These are phyloP conservation scores for Fomes fomentarius DNA, from an alignment of 1,284 basidiomycete genomes.

Conservation along the genomic window DNA sequence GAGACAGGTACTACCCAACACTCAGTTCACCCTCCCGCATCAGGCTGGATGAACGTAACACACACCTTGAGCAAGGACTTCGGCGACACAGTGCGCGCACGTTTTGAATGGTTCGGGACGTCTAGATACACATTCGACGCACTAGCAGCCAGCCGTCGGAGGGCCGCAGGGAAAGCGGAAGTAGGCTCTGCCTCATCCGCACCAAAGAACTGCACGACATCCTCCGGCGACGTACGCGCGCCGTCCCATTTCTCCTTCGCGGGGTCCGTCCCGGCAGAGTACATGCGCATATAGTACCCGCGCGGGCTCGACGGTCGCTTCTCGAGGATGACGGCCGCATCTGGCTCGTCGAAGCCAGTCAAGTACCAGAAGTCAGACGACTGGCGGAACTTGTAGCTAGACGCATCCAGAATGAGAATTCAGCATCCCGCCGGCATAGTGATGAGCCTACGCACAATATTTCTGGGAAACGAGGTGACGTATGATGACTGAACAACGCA, in stretches of 20 bases:
- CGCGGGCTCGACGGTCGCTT: slow-evolving; percentile 64
- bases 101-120: slow-evolving; percentile 26
- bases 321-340: slow-evolving; percentile 87
- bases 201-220: slow-evolving; percentile 66
- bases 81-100: slow-evolving; percentile 24
- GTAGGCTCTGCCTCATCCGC: slow-evolving; percentile 76
- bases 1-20: slow-evolving; percentile 49
- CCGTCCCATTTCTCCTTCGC: slow-evolving; percentile 94
- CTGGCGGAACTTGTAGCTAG: slow-evolving; percentile 94
- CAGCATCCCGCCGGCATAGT: no score
- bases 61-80: slow-evolving; percentile 43
- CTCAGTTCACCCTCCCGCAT: slow-evolving; percentile 21
- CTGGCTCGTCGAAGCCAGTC: slow-evolving; percentile 94
- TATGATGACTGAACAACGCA: background rate
- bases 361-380: slow-evolving; percentile 94
- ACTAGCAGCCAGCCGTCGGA: slow-evolving; percentile 47
- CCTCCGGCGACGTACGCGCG: slow-evolving; percentile 53
- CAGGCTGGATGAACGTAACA: background rate
- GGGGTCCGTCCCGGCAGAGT: slow-evolving; percentile 79
- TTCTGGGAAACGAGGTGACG: slow-evolving; percentile 33
- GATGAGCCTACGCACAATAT: slow-evolving; percentile 53
- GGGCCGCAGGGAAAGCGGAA: slow-evolving; percentile 51
- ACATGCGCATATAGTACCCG: slow-evolving; percentile 91
- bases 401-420: no score
- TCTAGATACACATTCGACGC: slow-evolving; percentile 48